Evolutionary conservation across 1,139 yeast species (phyloP).

Genomic region (Candida freyschussii): DNA sequence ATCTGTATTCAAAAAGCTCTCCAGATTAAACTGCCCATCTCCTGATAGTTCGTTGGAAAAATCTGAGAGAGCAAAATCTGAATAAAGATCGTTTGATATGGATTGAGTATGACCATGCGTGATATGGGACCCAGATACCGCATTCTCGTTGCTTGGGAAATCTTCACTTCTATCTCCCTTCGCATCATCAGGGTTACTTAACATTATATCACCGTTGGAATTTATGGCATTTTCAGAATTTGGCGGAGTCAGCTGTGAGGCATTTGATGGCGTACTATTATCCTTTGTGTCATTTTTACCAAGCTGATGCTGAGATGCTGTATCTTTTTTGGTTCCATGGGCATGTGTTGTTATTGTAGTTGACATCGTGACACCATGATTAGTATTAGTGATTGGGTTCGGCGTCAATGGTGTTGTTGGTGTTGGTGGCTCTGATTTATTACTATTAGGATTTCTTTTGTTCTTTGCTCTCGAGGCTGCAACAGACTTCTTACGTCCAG

Average conservation of each 20-base stretch:
- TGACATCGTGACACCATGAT: conserved; percentile 1
- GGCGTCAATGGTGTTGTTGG: conserved; percentile 29
- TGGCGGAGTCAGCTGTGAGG: conserved; percentile 27
- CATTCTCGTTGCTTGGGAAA: conserved; percentile 14
- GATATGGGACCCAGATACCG: conserved; percentile 15
- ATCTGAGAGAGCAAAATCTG: conserved; percentile 24
- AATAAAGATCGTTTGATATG: conserved; percentile 17
- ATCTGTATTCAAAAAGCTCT: conserved; percentile 24
- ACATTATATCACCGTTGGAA: conserved; percentile 12
- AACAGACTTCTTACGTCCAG: conserved; percentile 23
- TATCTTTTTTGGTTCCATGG: conserved; percentile 5
- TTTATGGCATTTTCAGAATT: conserved; percentile 25
- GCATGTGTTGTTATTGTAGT: conserved; percentile 2
- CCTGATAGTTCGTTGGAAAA: conserved; percentile 24
- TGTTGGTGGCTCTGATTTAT: conserved; percentile 29
- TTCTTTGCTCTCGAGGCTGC: conserved; percentile 28
- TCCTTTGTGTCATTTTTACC: conserved; percentile 12
- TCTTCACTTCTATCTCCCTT: conserved; percentile 5
- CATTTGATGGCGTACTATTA: conserved; percentile 21
- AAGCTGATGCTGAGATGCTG: conserved; percentile 6
- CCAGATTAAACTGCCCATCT: conserved; percentile 26
- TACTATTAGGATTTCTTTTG: conserved; percentile 20
- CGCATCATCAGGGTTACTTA: conserved; percentile 7
- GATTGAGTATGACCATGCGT: conserved; percentile 12
- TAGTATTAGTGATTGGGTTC: conserved; percentile 11